phyloP scores from a whole-genome alignment of 129 eudicot species.

The Pulicaria dysenterica region DNA sequence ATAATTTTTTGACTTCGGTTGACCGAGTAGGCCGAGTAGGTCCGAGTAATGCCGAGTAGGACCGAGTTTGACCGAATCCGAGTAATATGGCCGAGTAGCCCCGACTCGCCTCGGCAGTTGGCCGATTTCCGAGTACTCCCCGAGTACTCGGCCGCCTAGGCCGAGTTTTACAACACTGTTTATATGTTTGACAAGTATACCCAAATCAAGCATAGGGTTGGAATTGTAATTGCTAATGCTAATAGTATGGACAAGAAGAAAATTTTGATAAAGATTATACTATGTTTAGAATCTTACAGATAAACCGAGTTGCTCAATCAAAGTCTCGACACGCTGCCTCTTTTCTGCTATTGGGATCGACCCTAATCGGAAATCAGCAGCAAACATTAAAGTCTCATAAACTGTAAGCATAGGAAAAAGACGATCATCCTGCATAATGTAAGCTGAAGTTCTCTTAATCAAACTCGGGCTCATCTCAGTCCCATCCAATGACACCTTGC shows the following conservation, averaged over 20 bases:
- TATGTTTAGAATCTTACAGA: conserved; percentile 43
- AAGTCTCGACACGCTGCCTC: conserved; percentile 57
- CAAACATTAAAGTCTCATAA: conserved; percentile 75
- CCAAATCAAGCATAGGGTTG: not conserved
- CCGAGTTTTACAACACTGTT: no score
- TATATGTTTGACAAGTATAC: no score
- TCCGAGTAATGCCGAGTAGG: no score
- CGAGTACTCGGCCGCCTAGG: no score
- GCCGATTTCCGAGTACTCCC: no score
- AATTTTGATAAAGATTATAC: not conserved
- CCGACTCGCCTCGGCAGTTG: no score
- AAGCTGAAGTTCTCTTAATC: conserved; percentile 74
- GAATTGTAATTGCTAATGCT: not conserved
- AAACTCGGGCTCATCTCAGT: conserved; percentile 60
- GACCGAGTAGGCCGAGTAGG: no score
- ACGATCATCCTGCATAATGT: conserved; percentile 81
- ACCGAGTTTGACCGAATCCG: no score
- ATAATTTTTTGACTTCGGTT: no score
- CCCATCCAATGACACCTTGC: conserved; percentile 71
- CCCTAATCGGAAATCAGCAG: conserved; percentile 76
- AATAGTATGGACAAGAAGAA: not conserved
- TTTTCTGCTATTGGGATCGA: conserved; percentile 62
- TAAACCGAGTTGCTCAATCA: conserved; percentile 78
- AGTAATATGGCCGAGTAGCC: no score
- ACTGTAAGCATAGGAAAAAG: conserved; percentile 79